Conservation (phyloP, 352 stramenopile genomes). For the Pelagophyceae sp. region DNA sequence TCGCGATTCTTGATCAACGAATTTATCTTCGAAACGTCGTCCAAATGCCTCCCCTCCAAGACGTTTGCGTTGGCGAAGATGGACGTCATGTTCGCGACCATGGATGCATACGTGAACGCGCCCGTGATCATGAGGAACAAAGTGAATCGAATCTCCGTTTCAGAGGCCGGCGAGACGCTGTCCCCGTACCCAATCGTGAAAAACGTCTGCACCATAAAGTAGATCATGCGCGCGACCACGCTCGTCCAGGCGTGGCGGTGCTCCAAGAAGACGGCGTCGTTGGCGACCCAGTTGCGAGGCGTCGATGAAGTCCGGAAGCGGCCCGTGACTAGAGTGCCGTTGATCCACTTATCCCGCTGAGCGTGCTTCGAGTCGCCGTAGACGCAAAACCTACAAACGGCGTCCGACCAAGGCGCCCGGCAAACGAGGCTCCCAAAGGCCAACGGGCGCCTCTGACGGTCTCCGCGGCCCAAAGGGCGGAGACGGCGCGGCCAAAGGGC, state of each 20-base stretch:
- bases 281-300: constrained; percentile 15
- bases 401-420: too few relatives aligned
- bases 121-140: constrained; percentile 42
- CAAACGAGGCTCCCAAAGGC: too few relatives aligned
- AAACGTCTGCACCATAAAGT: constrained; percentile 50
- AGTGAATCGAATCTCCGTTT: constrained; percentile 39
- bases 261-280: constrained; percentile 15
- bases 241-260: constrained; percentile 19
- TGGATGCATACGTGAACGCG: constrained; percentile 40
- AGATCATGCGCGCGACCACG: constrained; percentile 37
- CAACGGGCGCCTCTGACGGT: too few relatives aligned
- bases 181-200: constrained; percentile 53
- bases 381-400: not conserved
- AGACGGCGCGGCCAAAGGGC: too few relatives aligned
- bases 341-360: not conserved
- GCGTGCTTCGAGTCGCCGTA: not conserved
- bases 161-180: constrained; percentile 36
- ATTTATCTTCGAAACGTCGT: constrained; percentile 42
- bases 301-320: not conserved
- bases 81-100: constrained; percentile 50
- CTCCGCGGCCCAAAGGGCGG: too few relatives aligned
- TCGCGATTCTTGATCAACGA: constrained; percentile 35
- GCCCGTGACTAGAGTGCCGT: not conserved
- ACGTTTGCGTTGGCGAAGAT: constrained; percentile 46
- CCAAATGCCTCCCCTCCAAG: constrained; percentile 39